phyloP scores from a whole-genome alignment of 352 stramenopile genomes.

The Globisporangium orthogonon region DNA sequence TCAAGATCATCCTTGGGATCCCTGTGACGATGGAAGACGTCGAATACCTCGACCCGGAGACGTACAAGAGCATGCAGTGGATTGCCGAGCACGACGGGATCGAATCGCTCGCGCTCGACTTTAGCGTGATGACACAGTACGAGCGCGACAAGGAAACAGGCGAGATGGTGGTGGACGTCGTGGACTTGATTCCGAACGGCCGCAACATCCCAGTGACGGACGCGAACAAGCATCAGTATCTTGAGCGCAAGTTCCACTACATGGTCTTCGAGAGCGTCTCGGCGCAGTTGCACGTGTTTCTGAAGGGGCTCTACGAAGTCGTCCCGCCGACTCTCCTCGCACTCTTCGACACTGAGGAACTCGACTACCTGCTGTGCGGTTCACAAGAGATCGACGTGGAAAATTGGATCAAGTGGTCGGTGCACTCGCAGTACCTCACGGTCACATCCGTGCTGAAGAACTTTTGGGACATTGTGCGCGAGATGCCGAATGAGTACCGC shows the following conservation, averaged over 20 bases:
- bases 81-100: conserved; percentile 53
- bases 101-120: conserved; percentile 50
- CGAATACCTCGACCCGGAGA: conserved; percentile 69
- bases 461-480: conserved; percentile 85
- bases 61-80: conserved; percentile 58
- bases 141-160: not conserved
- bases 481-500: conserved; percentile 77
- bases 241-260: conserved; percentile 92
- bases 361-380: conserved; percentile 95
- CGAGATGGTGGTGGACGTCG: conserved; percentile 16
- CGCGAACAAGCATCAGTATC: conserved; percentile 92
- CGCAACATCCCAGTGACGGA: conserved; percentile 88
- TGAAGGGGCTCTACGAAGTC: conserved; percentile 96
- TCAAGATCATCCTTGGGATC: conserved; percentile 96
- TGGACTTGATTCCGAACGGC: conserved; percentile 61
- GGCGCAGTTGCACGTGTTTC: conserved; percentile 83
- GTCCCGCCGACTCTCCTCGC: conserved; percentile 90
- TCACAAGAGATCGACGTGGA: conserved; percentile 91
- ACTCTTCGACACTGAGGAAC: conserved; percentile 96
- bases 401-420: conserved; percentile 90
- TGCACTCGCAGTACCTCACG: conserved; percentile 28
- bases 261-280: conserved; percentile 90
- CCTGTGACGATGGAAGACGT: conserved; percentile 93
- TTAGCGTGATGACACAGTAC: conserved; percentile 38
- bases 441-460: conserved; percentile 26